Evolutionary conservation across 2,329 filamentous ascomycete genomes (phyloP), one percentile per base, ranked within the genome.

Genomic region (Chrysoporthe deuterocubensis): DNA sequence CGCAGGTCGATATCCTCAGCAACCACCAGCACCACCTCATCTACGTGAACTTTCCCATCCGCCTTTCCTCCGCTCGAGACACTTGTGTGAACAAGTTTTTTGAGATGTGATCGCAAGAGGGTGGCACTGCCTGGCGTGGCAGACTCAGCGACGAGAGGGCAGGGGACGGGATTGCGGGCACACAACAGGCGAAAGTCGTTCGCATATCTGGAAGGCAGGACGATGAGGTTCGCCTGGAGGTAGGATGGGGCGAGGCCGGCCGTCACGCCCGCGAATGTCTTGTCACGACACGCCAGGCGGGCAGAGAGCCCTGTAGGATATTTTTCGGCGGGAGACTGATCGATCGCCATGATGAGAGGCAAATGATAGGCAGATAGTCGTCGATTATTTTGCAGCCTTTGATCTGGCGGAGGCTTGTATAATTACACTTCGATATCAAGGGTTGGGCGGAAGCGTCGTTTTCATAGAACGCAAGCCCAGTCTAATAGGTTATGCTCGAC

Each of bases 211-310:
- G 82, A 83, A 0, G 87, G 87, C 0, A 90, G 79, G 13, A 90
- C 80, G 50, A 90, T 81, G 48, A 90, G 79, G 71, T 90, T 90
- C 50, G 87, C 87, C 79, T 90, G 88, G 16, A 90, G 77, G 72
- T 85, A 82, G 14, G 80, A 81, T 0, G 85, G 84, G 2, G 87
- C 85, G 1, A 88, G 77, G 14, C 87, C 86, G 0, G 86, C 81
- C 1, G 87, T 90, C 26, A 78, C 77, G 44, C 76, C 76, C 57
- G 77, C 79, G 48, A 83, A 74, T 18, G 72, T 71, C 70, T 80
- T 80, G 57, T 74, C 73, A 68, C 80, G 83, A 72, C 80, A 81
- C 52, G 78, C 82, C 43, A 82, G 79, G 67, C 81, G 83, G 71
- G 80, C 79, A 43, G 80, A 74, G 32, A 75, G 73, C 9, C 80